Evolutionary conservation across 2,329 filamentous ascomycete genomes (phyloP), one percentile per base, ranked within the genome.

Genomic region (Madurella fahalii): DNA sequence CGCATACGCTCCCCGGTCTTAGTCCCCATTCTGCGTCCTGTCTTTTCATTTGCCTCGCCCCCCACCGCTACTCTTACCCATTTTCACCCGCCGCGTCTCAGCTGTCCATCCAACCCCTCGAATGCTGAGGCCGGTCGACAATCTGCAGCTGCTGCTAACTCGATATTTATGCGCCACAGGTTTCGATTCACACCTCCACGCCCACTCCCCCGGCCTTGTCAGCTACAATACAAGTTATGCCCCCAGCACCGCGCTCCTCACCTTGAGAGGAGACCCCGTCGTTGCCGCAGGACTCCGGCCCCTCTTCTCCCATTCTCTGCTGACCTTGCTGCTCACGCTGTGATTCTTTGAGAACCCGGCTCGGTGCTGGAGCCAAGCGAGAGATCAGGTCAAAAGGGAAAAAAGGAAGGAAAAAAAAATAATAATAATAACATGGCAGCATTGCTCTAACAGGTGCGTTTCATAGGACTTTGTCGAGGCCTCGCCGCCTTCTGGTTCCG

Each of bases 381-480:
- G 18, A 40, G 32, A 45, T 9, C 34, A 37, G 9, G 4, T 9
- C 11, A 37, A 37, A 11, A 15, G 34, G 34, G 40, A 40, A 48
- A 37, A 40, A 16, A 39, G 16, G n/a, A n/a, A n/a, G n/a, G n/a
- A n/a, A n/a, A n/a, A 46, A n/a, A 13, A 12, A 20, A 13, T 34
- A 32, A 32, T 20, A 20, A 46, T 40, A 20, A 44, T 7, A 58
- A 39, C 45, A 58, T 58, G 54, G 55, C 41, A 57, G 66, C 40
- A 52, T 47, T 56, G 42, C 48, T 62, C 69, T 72, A 58, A 71
- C 65, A 54, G 59, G 60, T 67, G 57, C 58, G 61, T 68, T 61
- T 63, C 44, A 43, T 31, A 74, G 77, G 79, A 80, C 66, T 81
- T 79, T 41, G 54, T 57, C 71, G 76, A 79, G 69, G 73, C 77